Evolutionary conservation across 1,139 yeast species (phyloP), one percentile per base, ranked within the genome.

Genomic region (Candida neerlandica): DNA sequence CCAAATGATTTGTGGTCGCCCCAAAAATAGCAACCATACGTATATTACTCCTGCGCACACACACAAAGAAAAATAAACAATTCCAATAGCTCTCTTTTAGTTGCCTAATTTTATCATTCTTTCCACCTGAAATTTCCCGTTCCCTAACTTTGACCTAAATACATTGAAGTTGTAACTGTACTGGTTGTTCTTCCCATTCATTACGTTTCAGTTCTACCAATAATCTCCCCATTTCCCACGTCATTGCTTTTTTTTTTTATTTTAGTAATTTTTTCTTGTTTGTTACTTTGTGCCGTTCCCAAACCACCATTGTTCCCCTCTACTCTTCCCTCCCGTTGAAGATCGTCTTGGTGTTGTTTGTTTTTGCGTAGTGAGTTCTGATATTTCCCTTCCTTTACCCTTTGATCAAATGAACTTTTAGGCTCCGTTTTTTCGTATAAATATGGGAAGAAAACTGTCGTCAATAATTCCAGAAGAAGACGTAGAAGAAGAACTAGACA

Each of bases 401-500:
- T 30, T 32, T 19, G 14, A 19, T 32, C 37, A 32, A n/a, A 41
- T 41, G 44, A 32, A 21, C 19, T 41, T 16, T 14, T 41, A 18
- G 32, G 35, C 43, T 18, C n/a, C 14, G n/a, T 16, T 37, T 16
- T 37, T 37, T 39, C 18, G n/a, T 42, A 42, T 42, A 42, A 42
- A 42, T 42, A 42, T 42, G 45, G 45, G 38, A 42, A 33, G 32
- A 33, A 33, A 33, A 21, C 19, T 18, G 23, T 33, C 45, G 32
- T 42, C 23, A n/a, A n/a, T 33, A 30, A 14, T 42, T n/a, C 37
- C 30, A 34, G 30, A 16, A 23, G 32, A 30, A 37, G 41, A 16
- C 26, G 41, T 16, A 35, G 39, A 19, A 11, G 41, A 37, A 15
- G 34, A 21, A 38, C 27, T 21, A 37, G 23, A 43, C 27, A 29